Percentiles rank a stretch among this genome's conserved stretches.
phyloP scores from a whole-genome alignment of 2,329 filamentous ascomycete genomes.

The Berkeleyomyces rouxiae region DNA sequence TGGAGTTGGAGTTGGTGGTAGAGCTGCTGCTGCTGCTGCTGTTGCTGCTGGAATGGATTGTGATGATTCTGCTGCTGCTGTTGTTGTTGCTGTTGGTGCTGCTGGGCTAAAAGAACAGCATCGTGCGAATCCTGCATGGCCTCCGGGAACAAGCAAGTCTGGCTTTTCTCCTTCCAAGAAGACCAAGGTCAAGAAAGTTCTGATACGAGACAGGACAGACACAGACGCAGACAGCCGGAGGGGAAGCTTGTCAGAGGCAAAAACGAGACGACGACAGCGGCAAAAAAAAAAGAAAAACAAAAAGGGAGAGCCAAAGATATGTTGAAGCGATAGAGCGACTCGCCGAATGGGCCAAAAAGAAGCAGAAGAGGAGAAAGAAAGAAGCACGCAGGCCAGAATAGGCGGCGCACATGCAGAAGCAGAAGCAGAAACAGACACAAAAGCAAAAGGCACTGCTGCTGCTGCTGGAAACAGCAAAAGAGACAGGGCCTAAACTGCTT shows the following conservation, averaged over 20 bases:
- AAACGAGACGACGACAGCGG: neutral
- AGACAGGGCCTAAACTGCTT: no score
- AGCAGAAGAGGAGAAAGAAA: neutral
- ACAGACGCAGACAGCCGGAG: neutral
- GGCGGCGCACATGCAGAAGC: no score
- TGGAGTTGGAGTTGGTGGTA: neutral
- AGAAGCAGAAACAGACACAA: no score
- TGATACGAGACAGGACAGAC: neutral
- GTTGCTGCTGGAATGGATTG: neutral
- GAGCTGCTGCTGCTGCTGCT: conserved; percentile 1
- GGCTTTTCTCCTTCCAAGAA: neutral
- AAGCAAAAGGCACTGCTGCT: no score
- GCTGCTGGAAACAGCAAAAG: no score
- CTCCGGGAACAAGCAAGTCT: neutral
- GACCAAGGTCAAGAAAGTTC: neutral
- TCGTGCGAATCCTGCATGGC: conserved; percentile 13
- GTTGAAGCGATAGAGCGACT: neutral
- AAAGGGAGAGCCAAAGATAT: neutral
- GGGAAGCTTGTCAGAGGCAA: neutral
- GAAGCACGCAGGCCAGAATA: no score
- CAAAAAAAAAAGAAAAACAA: neutral
- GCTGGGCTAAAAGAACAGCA: conserved; percentile 12
- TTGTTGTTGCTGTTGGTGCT: conserved; percentile 17
- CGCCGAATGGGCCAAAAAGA: neutral
- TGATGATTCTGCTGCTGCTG: conserved; percentile 15